phyloP scores from a whole-genome alignment of 169 alveolate species.

The Cryptosporidium andersoni region DNA sequence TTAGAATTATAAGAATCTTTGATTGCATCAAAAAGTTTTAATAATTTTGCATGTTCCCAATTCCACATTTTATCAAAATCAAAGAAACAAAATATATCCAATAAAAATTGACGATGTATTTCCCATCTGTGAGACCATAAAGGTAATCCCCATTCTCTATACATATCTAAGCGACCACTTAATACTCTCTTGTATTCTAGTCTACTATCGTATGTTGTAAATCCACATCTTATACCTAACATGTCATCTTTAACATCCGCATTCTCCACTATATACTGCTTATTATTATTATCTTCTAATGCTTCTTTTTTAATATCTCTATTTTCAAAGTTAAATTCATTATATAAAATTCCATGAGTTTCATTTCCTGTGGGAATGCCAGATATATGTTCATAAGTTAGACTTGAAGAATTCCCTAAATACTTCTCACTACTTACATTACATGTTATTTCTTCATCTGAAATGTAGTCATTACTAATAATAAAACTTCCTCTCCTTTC shows the following conservation, averaged over 20 bases:
- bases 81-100: constrained; percentile 23
- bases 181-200: not conserved
- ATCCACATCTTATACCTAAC: not conserved
- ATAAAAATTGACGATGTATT: constrained; percentile 29
- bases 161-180: constrained; percentile 13
- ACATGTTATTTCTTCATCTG: too few species aligned
- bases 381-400: too few species aligned
- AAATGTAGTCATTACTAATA: too few species aligned
- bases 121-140: constrained; percentile 58
- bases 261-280: not conserved
- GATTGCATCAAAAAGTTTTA: constrained; percentile 22
- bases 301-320: not conserved
- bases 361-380: too few species aligned
- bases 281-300: not conserved
- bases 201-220: not conserved
- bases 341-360: not conserved
- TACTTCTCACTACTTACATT: too few species aligned
- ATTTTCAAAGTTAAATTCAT: not conserved
- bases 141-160: constrained; percentile 65
- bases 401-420: too few species aligned
- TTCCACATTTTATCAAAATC: constrained; percentile 52
- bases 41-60: constrained; percentile 22
- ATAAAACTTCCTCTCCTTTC: too few species aligned
- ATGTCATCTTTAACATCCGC: not conserved
- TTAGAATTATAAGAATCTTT: constrained; percentile 73